phyloP scores from a whole-genome alignment of 352 stramenopile species.

The Phytophthora sp. region DNA sequence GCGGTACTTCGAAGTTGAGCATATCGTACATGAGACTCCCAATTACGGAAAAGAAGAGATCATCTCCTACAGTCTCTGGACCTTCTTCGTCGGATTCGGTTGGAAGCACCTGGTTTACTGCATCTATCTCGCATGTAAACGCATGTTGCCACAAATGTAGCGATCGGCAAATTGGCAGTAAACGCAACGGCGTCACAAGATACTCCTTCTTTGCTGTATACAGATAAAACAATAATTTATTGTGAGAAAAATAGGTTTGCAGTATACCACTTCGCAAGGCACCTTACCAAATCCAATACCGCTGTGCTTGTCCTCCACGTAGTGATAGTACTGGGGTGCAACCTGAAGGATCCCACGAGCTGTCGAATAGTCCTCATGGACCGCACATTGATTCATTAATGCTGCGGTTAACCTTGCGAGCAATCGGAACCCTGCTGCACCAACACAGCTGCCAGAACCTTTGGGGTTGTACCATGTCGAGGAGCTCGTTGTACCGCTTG shows the following conservation, averaged over 20 bases:
- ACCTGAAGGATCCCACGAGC: constrained; percentile 82
- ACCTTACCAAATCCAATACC: constrained; percentile 73
- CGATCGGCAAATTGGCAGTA: constrained; percentile 73
- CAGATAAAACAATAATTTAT: not conserved
- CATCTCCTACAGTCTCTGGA: constrained; percentile 53
- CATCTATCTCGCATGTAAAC: constrained; percentile 80
- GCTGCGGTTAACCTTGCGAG: constrained; percentile 58
- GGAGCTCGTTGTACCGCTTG: constrained; percentile 33
- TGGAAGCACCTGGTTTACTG: constrained; percentile 49
- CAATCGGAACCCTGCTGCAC: constrained; percentile 68
- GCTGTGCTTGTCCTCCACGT: constrained; percentile 78
- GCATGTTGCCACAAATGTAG: constrained; percentile 89
- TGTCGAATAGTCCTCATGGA: constrained; percentile 85
- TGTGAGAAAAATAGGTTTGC: constrained; percentile 6
- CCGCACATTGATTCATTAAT: constrained; percentile 76
- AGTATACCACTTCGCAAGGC: not conserved
- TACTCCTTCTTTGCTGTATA: constrained; percentile 83
- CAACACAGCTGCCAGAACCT: constrained; percentile 82
- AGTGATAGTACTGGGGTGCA: constrained; percentile 80
- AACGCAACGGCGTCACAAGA: constrained; percentile 62
- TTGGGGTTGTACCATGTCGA: constrained; percentile 83
- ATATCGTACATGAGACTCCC: constrained; percentile 87
- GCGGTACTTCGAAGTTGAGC: constrained; percentile 79
- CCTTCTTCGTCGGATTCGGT: constrained; percentile 42
- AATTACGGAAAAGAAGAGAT: constrained; percentile 85